A percentile compares a stretch with the other conserved stretches of the same genome.
Evolutionary conservation across 2,329 filamentous ascomycete genomes (phyloP).

Genomic region (Xenosphaeropsis pyriputrescens): DNA sequence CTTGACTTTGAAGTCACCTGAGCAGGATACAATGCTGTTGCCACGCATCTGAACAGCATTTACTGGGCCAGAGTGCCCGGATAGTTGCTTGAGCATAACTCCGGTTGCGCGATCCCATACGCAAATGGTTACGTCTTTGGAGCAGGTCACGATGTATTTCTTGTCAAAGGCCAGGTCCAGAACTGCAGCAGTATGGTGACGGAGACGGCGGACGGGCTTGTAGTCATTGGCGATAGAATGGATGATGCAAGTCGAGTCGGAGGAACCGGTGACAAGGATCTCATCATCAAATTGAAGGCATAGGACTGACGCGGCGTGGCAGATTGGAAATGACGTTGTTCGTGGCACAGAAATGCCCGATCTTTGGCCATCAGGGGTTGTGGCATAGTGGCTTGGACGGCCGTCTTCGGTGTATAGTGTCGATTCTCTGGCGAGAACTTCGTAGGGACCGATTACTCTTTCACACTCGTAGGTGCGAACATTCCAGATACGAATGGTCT

Average conservation of each 20-base stretch:
- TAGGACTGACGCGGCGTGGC: slow-evolving; percentile 85
- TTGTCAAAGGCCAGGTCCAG: slow-evolving; percentile 89
- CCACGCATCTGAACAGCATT: slow-evolving; percentile 93
- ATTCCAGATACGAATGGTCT: slow-evolving; percentile 93
- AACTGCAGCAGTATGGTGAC: slow-evolving; percentile 72
- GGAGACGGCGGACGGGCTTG: slow-evolving; percentile 63
- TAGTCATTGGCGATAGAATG: slow-evolving; percentile 74
- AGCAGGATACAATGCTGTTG: slow-evolving; percentile 84
- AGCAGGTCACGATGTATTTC: slow-evolving; percentile 89
- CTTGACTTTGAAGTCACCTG: slow-evolving; percentile 84
- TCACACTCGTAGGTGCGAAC: slow-evolving; percentile 76
- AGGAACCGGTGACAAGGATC: slow-evolving; percentile 90
- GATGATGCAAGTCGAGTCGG: slow-evolving; percentile 80
- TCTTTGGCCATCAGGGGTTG: slow-evolving; percentile 19
- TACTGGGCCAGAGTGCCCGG: slow-evolving; percentile 80
- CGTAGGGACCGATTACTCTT: slow-evolving; percentile 71
- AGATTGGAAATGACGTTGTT: slow-evolving; percentile 41
- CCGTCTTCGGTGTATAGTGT: slow-evolving; percentile 36
- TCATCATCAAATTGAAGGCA: slow-evolving; percentile 89
- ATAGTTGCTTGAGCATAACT: slow-evolving; percentile 59
- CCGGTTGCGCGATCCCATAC: slow-evolving; percentile 84
- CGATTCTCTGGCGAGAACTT: slow-evolving; percentile 37
- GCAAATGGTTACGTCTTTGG: slow-evolving; percentile 87
- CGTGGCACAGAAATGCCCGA: slow-evolving; percentile 33
- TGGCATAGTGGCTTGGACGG: slow-evolving; percentile 39